phyloP scores from a whole-genome alignment of 2,329 filamentous ascomycete species.

The Pseudonectria foliicola region DNA sequence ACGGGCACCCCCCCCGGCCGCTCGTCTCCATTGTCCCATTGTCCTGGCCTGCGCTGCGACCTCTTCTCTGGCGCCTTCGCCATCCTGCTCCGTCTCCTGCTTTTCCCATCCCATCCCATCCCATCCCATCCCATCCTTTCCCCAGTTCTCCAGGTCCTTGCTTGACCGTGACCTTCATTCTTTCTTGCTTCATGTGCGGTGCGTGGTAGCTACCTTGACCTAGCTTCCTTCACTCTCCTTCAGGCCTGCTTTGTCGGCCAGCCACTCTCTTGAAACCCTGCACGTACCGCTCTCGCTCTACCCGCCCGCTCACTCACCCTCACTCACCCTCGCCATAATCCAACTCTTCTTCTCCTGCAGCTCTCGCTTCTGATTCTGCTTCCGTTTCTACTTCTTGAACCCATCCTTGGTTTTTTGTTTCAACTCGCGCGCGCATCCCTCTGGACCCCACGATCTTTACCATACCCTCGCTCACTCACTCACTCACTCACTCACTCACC shows the following conservation, averaged over 20 bases:
- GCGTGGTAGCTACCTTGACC: constrained; percentile 15
- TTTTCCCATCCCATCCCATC: too few relatives aligned
- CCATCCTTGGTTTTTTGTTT: constrained; percentile 1
- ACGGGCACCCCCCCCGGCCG: too few relatives aligned
- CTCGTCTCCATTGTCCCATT: too few relatives aligned
- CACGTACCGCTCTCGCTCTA: too few relatives aligned
- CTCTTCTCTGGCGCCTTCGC: too few relatives aligned
- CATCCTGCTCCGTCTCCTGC: constrained; percentile 4
- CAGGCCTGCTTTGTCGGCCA: constrained; percentile 17
- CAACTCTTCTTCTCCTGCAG: constrained; percentile 12
- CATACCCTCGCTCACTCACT: too few relatives aligned
- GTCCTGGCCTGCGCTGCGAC: too few relatives aligned
- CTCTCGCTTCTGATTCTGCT: constrained; percentile 6
- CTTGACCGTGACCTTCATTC: constrained; percentile 16
- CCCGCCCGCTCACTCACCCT: neutral
- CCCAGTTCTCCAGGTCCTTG: constrained; percentile 12
- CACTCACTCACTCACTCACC: too few relatives aligned
- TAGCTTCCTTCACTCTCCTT: constrained; percentile 15
- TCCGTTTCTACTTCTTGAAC: neutral
- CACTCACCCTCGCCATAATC: constrained; percentile 15
- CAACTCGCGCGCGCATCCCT: neutral
- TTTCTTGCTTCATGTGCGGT: constrained; percentile 13
- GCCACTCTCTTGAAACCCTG: constrained; percentile 13
- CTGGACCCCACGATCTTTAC: neutral
- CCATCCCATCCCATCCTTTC: constrained; percentile 10